Evolutionary conservation across 495 filamentous ascomycete genomes (phyloP), one percentile per base, ranked within the genome.

Genomic region (Talaromyces stipitatus): DNA sequence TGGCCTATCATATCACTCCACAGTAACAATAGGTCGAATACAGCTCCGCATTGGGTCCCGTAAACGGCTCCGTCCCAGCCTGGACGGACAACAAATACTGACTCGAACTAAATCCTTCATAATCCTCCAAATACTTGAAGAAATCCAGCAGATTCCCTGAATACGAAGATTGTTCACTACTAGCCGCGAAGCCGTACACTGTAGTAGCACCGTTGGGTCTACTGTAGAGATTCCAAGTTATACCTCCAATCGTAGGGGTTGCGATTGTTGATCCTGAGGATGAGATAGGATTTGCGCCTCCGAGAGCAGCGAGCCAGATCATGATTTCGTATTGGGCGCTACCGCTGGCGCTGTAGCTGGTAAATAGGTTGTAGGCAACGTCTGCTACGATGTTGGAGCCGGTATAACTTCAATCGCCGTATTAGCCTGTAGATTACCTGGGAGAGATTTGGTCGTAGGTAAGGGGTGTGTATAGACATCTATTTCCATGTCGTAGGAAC

Each of bases 321-420:
- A 89, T 89, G 65, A 89, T 75, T 67, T 89, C 85, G 66, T 85
- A 86, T 62, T 82, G 72, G 27, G 72, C 66, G 32, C 63, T 63
- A 22, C 74, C 75, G 52, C 63, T 63, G 9, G 78, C 61, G 18
- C 72, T 73, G 22, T 77, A 71, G 16, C 73, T 72, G 38, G 78
- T 75, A 71, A 85, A 89, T 58, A 87, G 69, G 63, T 88, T 85
- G 64, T 87, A 88, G 22, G 83, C 70, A 20, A 88, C 84, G 61
- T 88, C 73, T 22, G 82, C 81, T n/a, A 84, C 76, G 38, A 84
- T 67, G 53, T 63, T 60, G 45, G 64, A 75, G 32, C 78, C 82
- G 1, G 77, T 74, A 69, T 86, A 85, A 58, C 81, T 83, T 23
- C 29, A 38, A 9, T 12, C 14, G 12, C 46, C n/a, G 20, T 46